Base-by-base conservation (phyloP, 2,329 filamentous ascomycete species). In the Dothidotthia symphoricarpi region DNA sequence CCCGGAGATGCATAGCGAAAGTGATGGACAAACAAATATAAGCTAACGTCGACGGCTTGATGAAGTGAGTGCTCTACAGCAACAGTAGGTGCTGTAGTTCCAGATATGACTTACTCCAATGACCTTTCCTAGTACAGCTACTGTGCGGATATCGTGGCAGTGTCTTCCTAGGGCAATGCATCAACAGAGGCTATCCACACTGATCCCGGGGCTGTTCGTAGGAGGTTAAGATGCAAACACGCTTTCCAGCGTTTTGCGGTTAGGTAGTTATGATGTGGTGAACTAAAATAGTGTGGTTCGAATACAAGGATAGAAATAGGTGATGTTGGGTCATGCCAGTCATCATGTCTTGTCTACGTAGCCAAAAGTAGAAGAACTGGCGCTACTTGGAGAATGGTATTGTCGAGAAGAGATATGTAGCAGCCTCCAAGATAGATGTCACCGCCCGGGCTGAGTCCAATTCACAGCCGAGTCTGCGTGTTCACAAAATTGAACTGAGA, bases 371-470 rank as follows among this genome's bases (percentile, higher is more conserved):
- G 9, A 22, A 9, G 19, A 9, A 22, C 5, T 13, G 16, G 29
- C 15, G n/a, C 19, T 13, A 14, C 14, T 16, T 24, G 14, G 11
- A 14, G 5, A 3, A 25, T n/a, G 22, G 31, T 9, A 27, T 27
- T 11, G 24, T 12, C 12, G 12, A 19, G 10, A 6, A 14, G 13
- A 16, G 14, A 34, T 25, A 11, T 28, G 15, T 28, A 31, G 41
- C 33, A 45, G 43, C 36, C 43, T 38, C 37, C 14, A 33, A 28
- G 45, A 43, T 44, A 45, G 32, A 57, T 53, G 53, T 58, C 51
- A 55, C 43, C 51, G 39, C 28, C 32, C 41, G 46, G 47, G 55
- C 55, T 58, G 55, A 55, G 55, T 43, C 47, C n/a, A 27, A 27
- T 34, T 16, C 38, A 22, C 32, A 31, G 55, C 55, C 51, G 51